Conservation (phyloP, 2,329 filamentous ascomycete genomes). For the Calonectria fujianensis region DNA sequence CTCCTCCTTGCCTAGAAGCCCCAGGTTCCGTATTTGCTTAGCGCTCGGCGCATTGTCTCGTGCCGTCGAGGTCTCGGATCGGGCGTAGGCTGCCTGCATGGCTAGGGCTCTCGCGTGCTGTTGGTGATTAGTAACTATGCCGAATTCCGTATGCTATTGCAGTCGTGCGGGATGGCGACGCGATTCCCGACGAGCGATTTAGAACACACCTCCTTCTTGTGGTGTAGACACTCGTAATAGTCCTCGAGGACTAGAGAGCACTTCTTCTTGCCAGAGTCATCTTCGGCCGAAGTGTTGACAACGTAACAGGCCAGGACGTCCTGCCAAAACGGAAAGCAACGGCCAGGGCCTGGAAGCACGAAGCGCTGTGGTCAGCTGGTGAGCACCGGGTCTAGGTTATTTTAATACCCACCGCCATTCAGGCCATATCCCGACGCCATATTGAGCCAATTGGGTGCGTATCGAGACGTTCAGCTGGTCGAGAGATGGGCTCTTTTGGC, state of each 20-base stretch:
- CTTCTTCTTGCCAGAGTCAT: constrained; percentile 88
- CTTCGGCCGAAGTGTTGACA: constrained; percentile 88
- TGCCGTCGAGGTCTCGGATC: constrained; percentile 83
- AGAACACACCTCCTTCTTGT: constrained; percentile 93
- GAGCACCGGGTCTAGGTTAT: constrained; percentile 15
- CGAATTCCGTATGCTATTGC: constrained; percentile 1
- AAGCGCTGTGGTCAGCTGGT: constrained; percentile 51
- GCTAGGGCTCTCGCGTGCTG: constrained; percentile 86
- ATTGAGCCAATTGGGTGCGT: constrained; percentile 59
- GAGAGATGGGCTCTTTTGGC: constrained; percentile 43
- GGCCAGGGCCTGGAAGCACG: constrained; percentile 72
- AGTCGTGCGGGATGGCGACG: not conserved
- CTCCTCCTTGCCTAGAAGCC: constrained; percentile 88
- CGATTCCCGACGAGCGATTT: constrained; percentile 12
- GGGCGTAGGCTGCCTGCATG: constrained; percentile 90
- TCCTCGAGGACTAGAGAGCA: constrained; percentile 91
- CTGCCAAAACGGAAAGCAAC: constrained; percentile 99
- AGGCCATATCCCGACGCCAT: constrained; percentile 92
- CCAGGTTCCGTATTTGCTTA: constrained; percentile 90
- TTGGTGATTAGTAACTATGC: constrained; percentile 44
- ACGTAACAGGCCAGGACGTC: constrained; percentile 99
- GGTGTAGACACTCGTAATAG: constrained; percentile 99
- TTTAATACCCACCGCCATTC: constrained; percentile 79
- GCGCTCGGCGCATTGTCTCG: constrained; percentile 88
- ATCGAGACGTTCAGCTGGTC: constrained; percentile 52